Base-by-base conservation (phyloP, 176 grass and related monocot species). In the Themeda triandra region DNA sequence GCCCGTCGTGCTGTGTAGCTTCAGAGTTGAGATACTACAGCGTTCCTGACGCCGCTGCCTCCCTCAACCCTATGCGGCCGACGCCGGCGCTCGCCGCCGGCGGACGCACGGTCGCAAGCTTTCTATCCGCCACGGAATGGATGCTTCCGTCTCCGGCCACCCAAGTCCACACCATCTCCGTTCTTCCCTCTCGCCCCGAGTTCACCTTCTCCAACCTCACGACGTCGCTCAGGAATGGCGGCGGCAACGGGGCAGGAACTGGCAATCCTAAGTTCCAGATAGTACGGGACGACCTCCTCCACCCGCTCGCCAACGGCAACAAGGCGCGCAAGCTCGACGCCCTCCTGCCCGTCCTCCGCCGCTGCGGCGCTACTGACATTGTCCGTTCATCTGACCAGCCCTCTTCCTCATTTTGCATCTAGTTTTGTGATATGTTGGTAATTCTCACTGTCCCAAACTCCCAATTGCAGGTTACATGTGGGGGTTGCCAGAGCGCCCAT, bases 291-390 rank as follows among this genome's bases (percentile, higher is more conserved):
- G 93, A 98, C 75, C 87, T 98, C 68, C 84, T 98, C 80, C 93
- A 98, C n/a, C 93, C 96, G 19, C 78, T 98, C 56, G 82, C 87
- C 14, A 98, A 95, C 69, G 93, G 96, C 41, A 98, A 98, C 84
- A 98, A 98, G 91, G 87, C 96, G 46, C 93, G 91, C 32, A 98
- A 98, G 87, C 93, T 98, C 37, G 93, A 98, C 75, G 91, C 93
- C 32, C 85, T 98, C 31, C 86, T 95, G 44, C 96, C 92, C 32
- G 82, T 93, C 78, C 85, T 95, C 75, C 87, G 67, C 49, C 66
- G 27, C 35, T 60, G 54, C 56, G 73, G 89, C 19, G 82, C 88
- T 45, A 92, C 95, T 29, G 88, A 92, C 83, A 54, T 88, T 13
- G 90, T 88, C 36, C 33, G 78, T 42, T 23, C 67, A 46, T 27